Percentiles rank a stretch among this genome's conserved stretches.
Conservation (phyloP, 169 alveolate species). For the Plasmodium blacklocki region DNA sequence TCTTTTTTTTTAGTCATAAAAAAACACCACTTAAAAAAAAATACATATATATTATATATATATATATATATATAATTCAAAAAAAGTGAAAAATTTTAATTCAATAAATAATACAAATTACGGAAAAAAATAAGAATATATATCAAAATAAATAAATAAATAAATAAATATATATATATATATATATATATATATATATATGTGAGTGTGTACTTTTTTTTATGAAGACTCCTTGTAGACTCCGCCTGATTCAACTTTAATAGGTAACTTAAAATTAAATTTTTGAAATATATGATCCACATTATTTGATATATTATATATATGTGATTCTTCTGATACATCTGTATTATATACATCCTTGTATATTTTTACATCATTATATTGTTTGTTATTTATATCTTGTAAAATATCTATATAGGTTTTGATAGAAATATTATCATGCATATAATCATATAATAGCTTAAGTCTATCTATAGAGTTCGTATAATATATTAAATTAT, state of each 20-base stretch:
- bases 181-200: too few species aligned
- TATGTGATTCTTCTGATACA: background rate
- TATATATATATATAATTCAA: too few species aligned
- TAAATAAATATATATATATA: too few species aligned
- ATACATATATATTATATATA: too few species aligned
- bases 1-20: too few species aligned
- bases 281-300: slow-evolving; percentile 19
- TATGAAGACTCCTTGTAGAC: slow-evolving; percentile 51
- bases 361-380: background rate
- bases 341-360: background rate
- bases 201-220: too few species aligned
- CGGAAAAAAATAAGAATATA: too few species aligned
- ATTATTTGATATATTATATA: slow-evolving; percentile 1
- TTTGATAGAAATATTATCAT: slow-evolving; percentile 60
- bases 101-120: too few species aligned
- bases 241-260: slow-evolving; percentile 59
- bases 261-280: slow-evolving; percentile 43
- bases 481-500: slow-evolving; percentile 66
- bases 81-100: too few species aligned
- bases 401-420: slow-evolving; percentile 49
- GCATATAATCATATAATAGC: slow-evolving; percentile 59
- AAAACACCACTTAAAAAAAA: too few species aligned
- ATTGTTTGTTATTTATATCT: slow-evolving; percentile 15
- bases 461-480: slow-evolving; percentile 43
- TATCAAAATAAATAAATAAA: too few species aligned